Evolutionary conservation across 805 yeast genomes (phyloP).

Genomic region (Grigorovia yakushimaensis): DNA sequence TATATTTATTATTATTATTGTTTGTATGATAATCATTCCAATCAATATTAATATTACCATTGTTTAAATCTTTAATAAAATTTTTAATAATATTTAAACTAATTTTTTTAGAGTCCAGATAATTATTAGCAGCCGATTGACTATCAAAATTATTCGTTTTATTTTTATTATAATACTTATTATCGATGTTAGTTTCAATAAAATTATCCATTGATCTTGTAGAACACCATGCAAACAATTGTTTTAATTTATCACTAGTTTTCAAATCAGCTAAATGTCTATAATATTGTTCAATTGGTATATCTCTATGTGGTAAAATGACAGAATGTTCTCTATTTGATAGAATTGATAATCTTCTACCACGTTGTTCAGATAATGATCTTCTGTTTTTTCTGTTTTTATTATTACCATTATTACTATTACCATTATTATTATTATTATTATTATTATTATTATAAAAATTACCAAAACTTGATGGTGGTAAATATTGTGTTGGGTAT

Average conservation of each 20-base stretch:
- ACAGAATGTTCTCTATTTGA: constrained; percentile 19
- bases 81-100: constrained; percentile 21
- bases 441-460: not conserved
- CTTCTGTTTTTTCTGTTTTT: constrained; percentile 5
- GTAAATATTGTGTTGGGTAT: constrained; percentile 7
- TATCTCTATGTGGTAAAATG: constrained; percentile 26
- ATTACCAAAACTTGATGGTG: constrained; percentile 7
- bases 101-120: constrained; percentile 16
- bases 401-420: not conserved
- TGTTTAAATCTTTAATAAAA: constrained; percentile 24
- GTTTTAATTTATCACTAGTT: constrained; percentile 23
- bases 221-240: constrained; percentile 27
- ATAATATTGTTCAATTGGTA: constrained; percentile 25
- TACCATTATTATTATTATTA: not conserved
- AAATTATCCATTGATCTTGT: constrained; percentile 18
- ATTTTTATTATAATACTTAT: not conserved
- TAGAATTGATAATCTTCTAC: constrained; percentile 23
- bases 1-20: constrained; percentile 10
- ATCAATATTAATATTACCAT: constrained; percentile 18
- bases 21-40: constrained; percentile 20
- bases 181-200: constrained; percentile 5
- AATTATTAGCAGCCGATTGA: constrained; percentile 2
- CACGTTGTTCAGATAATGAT: constrained; percentile 22
- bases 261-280: constrained; percentile 24
- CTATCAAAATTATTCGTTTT: constrained; percentile 1